Evolutionary conservation across 805 yeast species (phyloP).

Genomic region (Tetrapisispora arboricola): DNA sequence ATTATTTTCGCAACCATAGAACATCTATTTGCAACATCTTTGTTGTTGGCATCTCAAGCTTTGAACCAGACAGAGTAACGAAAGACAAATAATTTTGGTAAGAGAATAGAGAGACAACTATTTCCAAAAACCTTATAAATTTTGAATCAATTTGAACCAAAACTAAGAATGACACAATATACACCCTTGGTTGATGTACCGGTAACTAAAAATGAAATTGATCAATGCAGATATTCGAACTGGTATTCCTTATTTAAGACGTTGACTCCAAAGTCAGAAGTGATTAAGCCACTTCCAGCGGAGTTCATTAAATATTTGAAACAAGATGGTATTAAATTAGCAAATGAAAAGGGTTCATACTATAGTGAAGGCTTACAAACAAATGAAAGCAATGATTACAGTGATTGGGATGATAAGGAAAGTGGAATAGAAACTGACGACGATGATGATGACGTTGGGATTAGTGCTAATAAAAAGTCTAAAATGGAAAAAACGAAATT

Average conservation of each 20-base stretch:
- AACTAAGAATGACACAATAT: slow-evolving; percentile 11
- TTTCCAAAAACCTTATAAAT: too few species aligned
- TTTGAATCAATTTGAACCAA: too few species aligned
- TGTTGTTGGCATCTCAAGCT: too few species aligned
- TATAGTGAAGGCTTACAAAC: slow-evolving; percentile 29
- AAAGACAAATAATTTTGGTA: too few species aligned
- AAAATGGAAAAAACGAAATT: slow-evolving; percentile 8
- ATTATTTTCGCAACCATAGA: too few species aligned
- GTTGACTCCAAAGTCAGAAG: slow-evolving; percentile 39
- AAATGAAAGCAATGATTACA: slow-evolving; percentile 54
- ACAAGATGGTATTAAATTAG: slow-evolving; percentile 60
- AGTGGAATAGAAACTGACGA: slow-evolving; percentile 24
- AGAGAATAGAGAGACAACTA: too few species aligned
- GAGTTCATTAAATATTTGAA: slow-evolving; percentile 50
- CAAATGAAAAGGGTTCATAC: slow-evolving; percentile 32
- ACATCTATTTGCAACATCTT: too few species aligned
- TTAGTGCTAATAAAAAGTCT: neutral
- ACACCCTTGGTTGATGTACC: slow-evolving; percentile 15
- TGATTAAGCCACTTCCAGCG: slow-evolving; percentile 49
- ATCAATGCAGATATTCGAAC: slow-evolving; percentile 43
- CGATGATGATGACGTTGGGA: slow-evolving; percentile 11
- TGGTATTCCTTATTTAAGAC: slow-evolving; percentile 50
- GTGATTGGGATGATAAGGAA: slow-evolving; percentile 58
- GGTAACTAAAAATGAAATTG: slow-evolving; percentile 34
- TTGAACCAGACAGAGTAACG: too few species aligned